Evolutionary conservation across 1,284 basidiomycete genomes (phyloP).

Genomic region (Hemileia vastatrix): DNA sequence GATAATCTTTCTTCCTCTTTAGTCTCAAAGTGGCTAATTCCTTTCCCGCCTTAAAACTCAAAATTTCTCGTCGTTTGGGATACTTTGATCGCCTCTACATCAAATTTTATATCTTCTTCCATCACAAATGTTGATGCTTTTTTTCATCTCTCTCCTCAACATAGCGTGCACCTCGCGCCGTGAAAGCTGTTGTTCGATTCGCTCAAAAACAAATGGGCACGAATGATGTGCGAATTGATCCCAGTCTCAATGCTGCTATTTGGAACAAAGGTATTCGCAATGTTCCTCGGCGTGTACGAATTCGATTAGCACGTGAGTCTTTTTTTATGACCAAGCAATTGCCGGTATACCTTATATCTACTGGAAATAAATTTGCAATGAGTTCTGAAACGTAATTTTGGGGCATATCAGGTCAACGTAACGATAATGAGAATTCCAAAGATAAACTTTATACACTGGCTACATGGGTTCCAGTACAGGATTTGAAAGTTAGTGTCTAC

Average conservation of each 20-base stretch:
- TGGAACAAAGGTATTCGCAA: constrained; percentile 83
- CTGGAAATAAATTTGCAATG: constrained; percentile 27
- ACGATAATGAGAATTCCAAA: constrained; percentile 91
- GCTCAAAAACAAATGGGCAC: constrained; percentile 91
- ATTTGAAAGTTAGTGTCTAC: constrained; percentile 46
- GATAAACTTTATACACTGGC: constrained; percentile 94
- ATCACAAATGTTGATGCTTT: background rate
- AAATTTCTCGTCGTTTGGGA: too few species aligned
- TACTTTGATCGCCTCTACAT: too few species aligned
- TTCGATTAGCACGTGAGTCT: constrained; percentile 80
- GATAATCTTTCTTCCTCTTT: constrained; percentile 7
- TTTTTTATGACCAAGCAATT: background rate
- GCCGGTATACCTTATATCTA: constrained; percentile 21
- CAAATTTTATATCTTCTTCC: too few species aligned
- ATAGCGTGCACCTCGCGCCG: constrained; percentile 64
- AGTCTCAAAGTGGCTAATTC: too few species aligned
- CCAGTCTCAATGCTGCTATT: constrained; percentile 82
- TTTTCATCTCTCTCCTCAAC: background rate
- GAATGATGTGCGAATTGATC: constrained; percentile 78
- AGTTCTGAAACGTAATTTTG: constrained; percentile 10
- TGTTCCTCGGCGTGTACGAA: constrained; percentile 76
- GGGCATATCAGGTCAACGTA: constrained; percentile 59
- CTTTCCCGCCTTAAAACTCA: constrained; percentile 23
- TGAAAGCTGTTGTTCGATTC: constrained; percentile 82
- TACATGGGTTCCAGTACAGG: constrained; percentile 59